Evolutionary conservation across 768 basidiomycete genomes (phyloP).

Genomic region (Termitomyces sp.): DNA sequence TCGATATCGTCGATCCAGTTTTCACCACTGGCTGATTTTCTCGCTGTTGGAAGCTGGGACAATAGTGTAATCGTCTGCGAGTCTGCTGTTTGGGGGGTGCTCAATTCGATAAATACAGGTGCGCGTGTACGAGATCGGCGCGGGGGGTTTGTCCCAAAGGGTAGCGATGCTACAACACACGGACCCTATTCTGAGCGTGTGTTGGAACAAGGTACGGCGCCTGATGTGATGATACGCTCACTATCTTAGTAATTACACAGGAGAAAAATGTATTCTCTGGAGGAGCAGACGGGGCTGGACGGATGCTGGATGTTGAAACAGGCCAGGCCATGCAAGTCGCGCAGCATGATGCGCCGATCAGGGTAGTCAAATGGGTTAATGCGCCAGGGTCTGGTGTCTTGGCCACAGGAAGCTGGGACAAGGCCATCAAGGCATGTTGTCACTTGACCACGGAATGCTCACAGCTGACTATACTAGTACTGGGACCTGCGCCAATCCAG

Average conservation of each 20-base stretch:
- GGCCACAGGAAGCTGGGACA: slow-evolving; percentile 97
- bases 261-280: slow-evolving; percentile 90
- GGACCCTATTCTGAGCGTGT: slow-evolving; percentile 80
- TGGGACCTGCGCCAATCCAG: slow-evolving; percentile 81
- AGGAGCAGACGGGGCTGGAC: slow-evolving; percentile 89
- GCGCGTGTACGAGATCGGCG: slow-evolving; percentile 85
- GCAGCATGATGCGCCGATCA: slow-evolving; percentile 86
- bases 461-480: slow-evolving; percentile 45
- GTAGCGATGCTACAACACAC: slow-evolving; percentile 90
- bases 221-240: neutral
- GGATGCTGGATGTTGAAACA: slow-evolving; percentile 84
- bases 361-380: slow-evolving; percentile 76
- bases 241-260: slow-evolving; percentile 29
- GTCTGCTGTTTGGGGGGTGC: neutral
- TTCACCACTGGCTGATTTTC: slow-evolving; percentile 75
- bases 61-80: slow-evolving; percentile 59
- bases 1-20: slow-evolving; percentile 83
- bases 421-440: slow-evolving; percentile 77
- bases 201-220: slow-evolving; percentile 79
- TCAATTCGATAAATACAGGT: slow-evolving; percentile 46
- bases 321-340: slow-evolving; percentile 80
- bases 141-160: slow-evolving; percentile 73
- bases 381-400: slow-evolving; percentile 68
- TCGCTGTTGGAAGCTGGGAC: slow-evolving; percentile 93
- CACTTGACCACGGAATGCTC: neutral